Evolutionary conservation across 495 filamentous ascomycete genomes (phyloP), one percentile per base, ranked within the genome.

Genomic region (Geoglossum glabrum): DNA sequence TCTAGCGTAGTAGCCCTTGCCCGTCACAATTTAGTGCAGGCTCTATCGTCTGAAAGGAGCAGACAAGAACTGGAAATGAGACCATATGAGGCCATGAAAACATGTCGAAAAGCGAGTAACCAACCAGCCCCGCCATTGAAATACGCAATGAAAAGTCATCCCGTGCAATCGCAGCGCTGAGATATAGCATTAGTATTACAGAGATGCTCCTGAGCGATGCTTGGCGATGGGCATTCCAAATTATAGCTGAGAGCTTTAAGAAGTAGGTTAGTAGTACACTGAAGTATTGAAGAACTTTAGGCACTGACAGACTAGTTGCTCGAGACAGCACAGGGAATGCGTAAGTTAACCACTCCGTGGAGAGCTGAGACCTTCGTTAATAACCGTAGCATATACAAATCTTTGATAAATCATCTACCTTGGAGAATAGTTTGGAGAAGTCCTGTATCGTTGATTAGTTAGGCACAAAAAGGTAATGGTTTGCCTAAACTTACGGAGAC

Each of bases 401-500:
- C 3, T 50, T 1, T 11, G 15, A n/a, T 5, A 36, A 25, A 19
- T n/a, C 40, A 57, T 25, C 11, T 60, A 60, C 58, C 31, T 60
- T 13, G 59, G 59, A 8, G 59, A 60, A 36, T 60, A 60, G 21
- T 30, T 60, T 3, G 59, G 59, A 36, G 59, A 60, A 47, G 59
- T 60, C 15, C 57, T 59, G 50, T 26, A 4, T 30, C 56, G 9
- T 13, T 26, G 21, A 23, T 43, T 15, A 58, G 36, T 10, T 15
- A 55, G 13, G 27, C 43, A 55, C 21, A 15, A 21, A 11, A 34
- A 1, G 30, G 30, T 7, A 47, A 9, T 3, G n/a, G 8, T 7
- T 9, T 7, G 17, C 3, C 10, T 3, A 58, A 59, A 55, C 57
- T 58, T 43, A 59, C 33, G 78, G 78, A 59, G 76, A 78, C 67